These are phyloP conservation scores for Collariella sp. DNA, from an alignment of 495 filamentous ascomycete species.

Conservation along the genomic window DNA sequence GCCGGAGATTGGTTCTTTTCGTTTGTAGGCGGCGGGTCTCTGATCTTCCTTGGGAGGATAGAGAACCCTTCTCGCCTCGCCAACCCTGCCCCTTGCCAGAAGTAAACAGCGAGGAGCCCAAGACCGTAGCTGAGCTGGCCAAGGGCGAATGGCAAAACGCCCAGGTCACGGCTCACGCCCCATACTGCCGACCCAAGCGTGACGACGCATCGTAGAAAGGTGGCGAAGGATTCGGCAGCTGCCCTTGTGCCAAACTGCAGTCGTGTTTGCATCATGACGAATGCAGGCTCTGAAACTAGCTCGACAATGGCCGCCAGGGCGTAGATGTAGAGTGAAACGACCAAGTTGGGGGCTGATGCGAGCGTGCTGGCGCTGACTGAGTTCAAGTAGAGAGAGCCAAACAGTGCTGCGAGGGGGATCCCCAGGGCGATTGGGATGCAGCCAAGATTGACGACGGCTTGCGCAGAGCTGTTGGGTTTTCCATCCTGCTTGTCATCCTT, in stretches of 20 bases:
- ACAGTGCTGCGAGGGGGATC: conserved; percentile 47
- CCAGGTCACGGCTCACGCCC: conserved; percentile 40
- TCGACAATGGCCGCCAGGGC: conserved; percentile 70
- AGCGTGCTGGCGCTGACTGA: conserved; percentile 47
- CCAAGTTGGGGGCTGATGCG: conserved; percentile 51
- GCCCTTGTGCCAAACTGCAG: conserved; percentile 73
- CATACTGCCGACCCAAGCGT: conserved; percentile 60
- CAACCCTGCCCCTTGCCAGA: conserved; percentile 37
- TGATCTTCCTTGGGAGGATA: conserved; percentile 32
- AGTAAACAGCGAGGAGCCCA: conserved; percentile 60
- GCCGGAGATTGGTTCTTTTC: neutral
- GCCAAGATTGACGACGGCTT: conserved; percentile 80
- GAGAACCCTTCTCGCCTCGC: conserved; percentile 48
- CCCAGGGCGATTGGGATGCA: conserved; percentile 70
- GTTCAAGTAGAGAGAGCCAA: conserved; percentile 58
- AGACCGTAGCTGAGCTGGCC: conserved; percentile 75
- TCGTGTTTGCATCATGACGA: conserved; percentile 71
- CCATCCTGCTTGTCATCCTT: conserved; percentile 15
- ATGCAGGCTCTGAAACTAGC: conserved; percentile 73
- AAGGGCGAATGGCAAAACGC: conserved; percentile 79
- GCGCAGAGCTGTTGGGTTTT: conserved; percentile 19
- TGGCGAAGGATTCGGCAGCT: conserved; percentile 67
- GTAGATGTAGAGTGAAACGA: conserved; percentile 56
- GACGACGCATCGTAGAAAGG: conserved; percentile 62
- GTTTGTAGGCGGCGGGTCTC: neutral